phyloP scores from a whole-genome alignment of 1,139 yeast genomes.

The Kluyveromyces sp. region DNA sequence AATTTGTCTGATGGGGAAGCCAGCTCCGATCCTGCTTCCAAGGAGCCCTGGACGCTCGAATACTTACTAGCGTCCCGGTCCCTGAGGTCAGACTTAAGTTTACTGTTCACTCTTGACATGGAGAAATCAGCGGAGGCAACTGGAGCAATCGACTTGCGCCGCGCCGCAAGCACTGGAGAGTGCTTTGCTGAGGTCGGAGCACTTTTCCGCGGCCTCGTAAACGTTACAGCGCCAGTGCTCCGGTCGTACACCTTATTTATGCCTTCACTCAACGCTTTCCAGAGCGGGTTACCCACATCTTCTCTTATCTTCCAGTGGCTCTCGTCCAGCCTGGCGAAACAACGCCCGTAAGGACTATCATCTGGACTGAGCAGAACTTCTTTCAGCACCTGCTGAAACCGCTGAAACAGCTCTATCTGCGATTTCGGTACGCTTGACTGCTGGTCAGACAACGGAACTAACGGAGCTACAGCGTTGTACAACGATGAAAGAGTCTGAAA shows the following conservation, averaged over 20 bases:
- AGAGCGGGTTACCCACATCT: conserved; percentile 28
- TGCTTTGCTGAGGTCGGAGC: conserved; percentile 11
- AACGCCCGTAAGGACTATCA: conserved; percentile 29
- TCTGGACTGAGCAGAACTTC: conserved; percentile 29
- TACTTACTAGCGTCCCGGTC: background rate
- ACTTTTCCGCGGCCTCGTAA: conserved; percentile 14
- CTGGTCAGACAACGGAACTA: conserved; percentile 21
- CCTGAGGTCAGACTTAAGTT: conserved; percentile 2
- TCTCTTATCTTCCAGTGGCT: conserved; percentile 25
- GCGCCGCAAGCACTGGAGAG: conserved; percentile 9
- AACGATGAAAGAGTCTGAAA: conserved; percentile 22
- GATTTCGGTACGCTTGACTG: conserved; percentile 29
- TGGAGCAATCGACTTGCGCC: background rate
- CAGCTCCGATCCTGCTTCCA: background rate
- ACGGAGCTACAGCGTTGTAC: conserved; percentile 24
- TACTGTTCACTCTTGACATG: conserved; percentile 1
- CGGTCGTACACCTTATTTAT: conserved; percentile 27
- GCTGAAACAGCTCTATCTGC: conserved; percentile 29
- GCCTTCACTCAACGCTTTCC: conserved; percentile 26
- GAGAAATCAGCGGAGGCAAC: conserved; percentile 1
- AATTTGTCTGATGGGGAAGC: background rate
- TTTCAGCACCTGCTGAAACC: conserved; percentile 30
- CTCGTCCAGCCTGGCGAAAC: conserved; percentile 25
- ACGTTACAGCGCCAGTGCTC: conserved; percentile 24
- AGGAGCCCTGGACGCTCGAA: background rate